Evolutionary conservation across 176 grass and related monocot species (phyloP).

Genomic region (Rhipidocladum racemiflorum): DNA sequence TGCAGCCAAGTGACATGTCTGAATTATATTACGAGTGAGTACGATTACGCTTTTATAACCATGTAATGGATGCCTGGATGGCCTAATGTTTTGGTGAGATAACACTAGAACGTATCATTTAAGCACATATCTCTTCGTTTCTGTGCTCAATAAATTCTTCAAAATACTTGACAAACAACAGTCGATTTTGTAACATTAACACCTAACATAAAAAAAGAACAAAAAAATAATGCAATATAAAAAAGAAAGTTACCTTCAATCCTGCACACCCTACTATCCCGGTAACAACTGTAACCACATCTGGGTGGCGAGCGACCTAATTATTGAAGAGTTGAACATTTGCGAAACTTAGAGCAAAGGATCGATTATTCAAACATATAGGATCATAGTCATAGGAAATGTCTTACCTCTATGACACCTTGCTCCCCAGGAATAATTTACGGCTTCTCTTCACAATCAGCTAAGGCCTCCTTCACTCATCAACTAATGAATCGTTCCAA

Average conservation of each 20-base stretch:
- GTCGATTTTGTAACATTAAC: neutral
- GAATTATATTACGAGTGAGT: neutral
- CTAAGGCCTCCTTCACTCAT: slow-evolving; percentile 92
- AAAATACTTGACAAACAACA: neutral
- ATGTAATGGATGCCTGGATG: neutral
- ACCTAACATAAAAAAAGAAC: slow-evolving; percentile 2
- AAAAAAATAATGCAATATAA: slow-evolving; percentile 12
- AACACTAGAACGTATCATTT: neutral
- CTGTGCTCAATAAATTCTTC: neutral
- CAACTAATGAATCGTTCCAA: slow-evolving; percentile 76
- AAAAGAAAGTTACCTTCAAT: slow-evolving; percentile 70
- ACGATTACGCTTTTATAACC: neutral
- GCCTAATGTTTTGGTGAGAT: neutral
- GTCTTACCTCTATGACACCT: slow-evolving; percentile 76
- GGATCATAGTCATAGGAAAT: slow-evolving; percentile 18
- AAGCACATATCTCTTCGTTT: neutral
- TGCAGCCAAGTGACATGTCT: neutral
- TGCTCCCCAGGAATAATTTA: slow-evolving; percentile 97
- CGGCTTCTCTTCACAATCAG: slow-evolving; percentile 83
- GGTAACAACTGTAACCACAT: slow-evolving; percentile 88
- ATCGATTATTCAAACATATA: neutral
- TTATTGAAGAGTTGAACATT: slow-evolving; percentile 18
- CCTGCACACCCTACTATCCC: slow-evolving; percentile 99
- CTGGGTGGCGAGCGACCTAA: slow-evolving; percentile 90
- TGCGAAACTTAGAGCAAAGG: neutral